Percentiles rank a stretch among this genome's conserved stretches.
These are phyloP conservation scores for Colletotrichum camelliae DNA, from an alignment of 2,329 filamentous ascomycete genomes.

Conservation along the genomic window DNA sequence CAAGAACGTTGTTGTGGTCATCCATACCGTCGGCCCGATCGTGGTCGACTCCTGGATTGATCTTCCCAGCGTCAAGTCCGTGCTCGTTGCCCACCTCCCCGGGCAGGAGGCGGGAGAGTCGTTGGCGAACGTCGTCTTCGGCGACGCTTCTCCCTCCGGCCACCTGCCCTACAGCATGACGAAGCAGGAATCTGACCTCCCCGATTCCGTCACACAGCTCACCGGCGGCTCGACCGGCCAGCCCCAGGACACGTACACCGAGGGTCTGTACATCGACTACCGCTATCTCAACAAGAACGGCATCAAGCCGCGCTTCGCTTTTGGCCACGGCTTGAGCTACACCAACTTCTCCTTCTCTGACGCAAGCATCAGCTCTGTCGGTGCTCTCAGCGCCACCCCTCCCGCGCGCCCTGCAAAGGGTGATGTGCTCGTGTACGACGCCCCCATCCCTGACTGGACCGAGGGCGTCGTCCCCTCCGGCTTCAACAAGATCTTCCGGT, in stretches of 20 bases:
- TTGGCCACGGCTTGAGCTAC: conserved; percentile 86
- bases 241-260: conserved; percentile 83
- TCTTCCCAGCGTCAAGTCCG: conserved; percentile 75
- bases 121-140: conserved; percentile 80
- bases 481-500: conserved; percentile 67
- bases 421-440: conserved; percentile 52
- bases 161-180: conserved; percentile 88
- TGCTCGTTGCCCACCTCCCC: conserved; percentile 84
- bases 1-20: conserved; percentile 74
- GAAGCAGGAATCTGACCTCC: conserved; percentile 73
- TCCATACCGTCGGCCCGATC: conserved; percentile 86
- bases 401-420: conserved; percentile 38
- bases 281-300: conserved; percentile 81
- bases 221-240: conserved; percentile 65
- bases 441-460: conserved; percentile 55
- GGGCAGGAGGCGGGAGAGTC: conserved; percentile 88
- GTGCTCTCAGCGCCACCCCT: conserved; percentile 44
- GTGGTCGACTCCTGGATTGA: conserved; percentile 83
- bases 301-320: conserved; percentile 80
- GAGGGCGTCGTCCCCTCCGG: conserved; percentile 63
- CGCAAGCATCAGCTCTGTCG: conserved; percentile 51
- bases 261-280: conserved; percentile 90
- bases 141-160: conserved; percentile 76
- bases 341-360: conserved; percentile 70
- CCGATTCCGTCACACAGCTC: conserved; percentile 52